These are phyloP conservation scores for Zea luxurians DNA, from an alignment of 176 grass and related monocot genomes.

Conservation along the genomic window DNA sequence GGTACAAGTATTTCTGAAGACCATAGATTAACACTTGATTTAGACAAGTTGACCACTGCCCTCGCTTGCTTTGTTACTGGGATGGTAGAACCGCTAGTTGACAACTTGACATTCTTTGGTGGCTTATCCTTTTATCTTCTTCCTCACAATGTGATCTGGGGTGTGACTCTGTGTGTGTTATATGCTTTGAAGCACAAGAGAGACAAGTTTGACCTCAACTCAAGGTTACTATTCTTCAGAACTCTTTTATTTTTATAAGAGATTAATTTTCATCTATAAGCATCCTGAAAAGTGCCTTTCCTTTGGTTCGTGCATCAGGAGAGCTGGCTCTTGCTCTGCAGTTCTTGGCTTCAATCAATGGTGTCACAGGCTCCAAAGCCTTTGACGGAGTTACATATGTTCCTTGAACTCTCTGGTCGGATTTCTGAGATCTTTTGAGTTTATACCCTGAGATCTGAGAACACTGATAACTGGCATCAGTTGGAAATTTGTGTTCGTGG, in stretches of 20 bases:
- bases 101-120: slow-evolving; percentile 98
- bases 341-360: slow-evolving; percentile 72
- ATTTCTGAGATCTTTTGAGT: slow-evolving; percentile 32
- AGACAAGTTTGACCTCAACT: slow-evolving; percentile 80
- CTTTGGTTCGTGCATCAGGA: slow-evolving; percentile 58
- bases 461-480: too few species aligned
- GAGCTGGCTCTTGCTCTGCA: slow-evolving; percentile 87
- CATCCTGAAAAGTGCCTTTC: slow-evolving; percentile 9
- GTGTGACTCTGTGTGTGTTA: slow-evolving; percentile 54
- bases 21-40: slow-evolving; percentile 86
- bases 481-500: too few species aligned
- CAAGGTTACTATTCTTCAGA: slow-evolving; percentile 62
- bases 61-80: slow-evolving; percentile 93
- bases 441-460: slow-evolving; percentile 35
- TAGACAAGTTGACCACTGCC: slow-evolving; percentile 63
- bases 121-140: slow-evolving; percentile 43
- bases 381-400: slow-evolving; percentile 86
- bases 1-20: slow-evolving; percentile 80
- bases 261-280: slow-evolving; percentile 2
- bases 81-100: slow-evolving; percentile 82
- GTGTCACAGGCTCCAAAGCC: slow-evolving; percentile 79
- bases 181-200: slow-evolving; percentile 98
- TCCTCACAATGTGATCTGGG: slow-evolving; percentile 99
- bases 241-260: slow-evolving; percentile 41
- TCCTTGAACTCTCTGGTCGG: slow-evolving; percentile 82